Evolutionary conservation across 306 rosid genomes (phyloP).

Genomic region (Cucumis melo): DNA sequence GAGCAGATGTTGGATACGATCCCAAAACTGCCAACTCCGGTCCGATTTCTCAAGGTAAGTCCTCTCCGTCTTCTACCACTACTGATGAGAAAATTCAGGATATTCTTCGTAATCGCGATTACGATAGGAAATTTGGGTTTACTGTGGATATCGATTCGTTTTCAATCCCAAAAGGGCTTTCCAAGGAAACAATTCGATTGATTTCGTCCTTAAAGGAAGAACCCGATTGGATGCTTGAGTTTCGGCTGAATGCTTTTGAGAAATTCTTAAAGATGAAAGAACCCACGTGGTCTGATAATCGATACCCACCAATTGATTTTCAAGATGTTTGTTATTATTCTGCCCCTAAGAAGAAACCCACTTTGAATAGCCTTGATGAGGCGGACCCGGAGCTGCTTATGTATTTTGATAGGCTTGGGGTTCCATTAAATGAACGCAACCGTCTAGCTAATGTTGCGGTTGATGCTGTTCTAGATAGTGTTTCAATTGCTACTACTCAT

Average conservation of each 20-base stretch:
- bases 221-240: conserved; percentile 85
- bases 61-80: conserved; percentile 15
- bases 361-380: conserved; percentile 49
- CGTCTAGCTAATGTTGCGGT: conserved; percentile 80
- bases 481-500: conserved; percentile 82
- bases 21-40: conserved; percentile 14
- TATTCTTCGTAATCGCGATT: conserved; percentile 68
- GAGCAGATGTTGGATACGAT: conserved; percentile 43
- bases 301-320: conserved; percentile 40
- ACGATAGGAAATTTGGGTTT: conserved; percentile 71
- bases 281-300: conserved; percentile 75
- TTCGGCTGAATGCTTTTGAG: conserved; percentile 55
- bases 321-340: conserved; percentile 76
- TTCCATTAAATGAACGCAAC: conserved; percentile 64
- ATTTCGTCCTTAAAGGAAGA: conserved; percentile 59
- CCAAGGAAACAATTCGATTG: conserved; percentile 42
- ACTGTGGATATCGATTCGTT: conserved; percentile 48
- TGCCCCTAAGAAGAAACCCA: conserved; percentile 60
- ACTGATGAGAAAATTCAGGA: conserved; percentile 56
- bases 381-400: conserved; percentile 71
- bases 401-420: conserved; percentile 68
- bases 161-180: conserved; percentile 74
- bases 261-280: conserved; percentile 54
- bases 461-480: conserved; percentile 79
- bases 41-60: conserved; percentile 19